Evolutionary conservation across 1,139 yeast species (phyloP), one percentile per base, ranked within the genome.

Genomic region (Diutina rugosa): DNA sequence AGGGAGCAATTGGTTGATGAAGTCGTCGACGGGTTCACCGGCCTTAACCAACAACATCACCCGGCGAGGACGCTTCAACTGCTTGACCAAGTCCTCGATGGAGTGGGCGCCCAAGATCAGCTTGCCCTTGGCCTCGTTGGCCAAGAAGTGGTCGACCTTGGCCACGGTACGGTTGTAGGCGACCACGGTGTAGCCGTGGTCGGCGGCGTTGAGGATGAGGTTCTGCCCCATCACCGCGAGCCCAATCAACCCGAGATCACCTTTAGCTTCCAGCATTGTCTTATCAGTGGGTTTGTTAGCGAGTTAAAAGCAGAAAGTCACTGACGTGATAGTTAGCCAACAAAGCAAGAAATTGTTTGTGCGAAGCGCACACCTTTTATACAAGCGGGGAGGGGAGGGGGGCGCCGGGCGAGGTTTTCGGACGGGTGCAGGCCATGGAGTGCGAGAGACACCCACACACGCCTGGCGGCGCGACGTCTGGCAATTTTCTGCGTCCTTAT

Each of bases 201-300:
- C 99, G 66, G 98, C 98, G 69, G 95, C 95, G 77, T 93, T 93
- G 67, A 93, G 83, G 74, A 93, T 90, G 82, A 93, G 81, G 84
- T 93, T 93, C 76, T 91, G 98, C 76, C 99, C 99, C 99, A 93
- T 93, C 66, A 93, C 99, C 87, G 99, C 99, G 84, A 93, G 84
- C 72, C 99, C 99, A 71, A 93, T 91, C 76, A 93, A 89, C 76
- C 98, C 99, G 77, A 93, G 85, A 85, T 93, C 99, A 82, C 93
- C 95, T 49, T 49, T 26, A 47, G 51, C 32, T 47, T 47, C 51
- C 51, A 47, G 51, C 51, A 47, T 47, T 21, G 26, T 21, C 26
- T 12, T 47, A 6, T 10, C 21, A 16, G 12, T 46, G 26, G 35
- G 7, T 30, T 8, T 32, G 9, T 32, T 8, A 32, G 38, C 12